These are phyloP conservation scores for Pseudogymnoascus sp. DNA, from an alignment of 2,329 filamentous ascomycete genomes.

Conservation along the genomic window DNA sequence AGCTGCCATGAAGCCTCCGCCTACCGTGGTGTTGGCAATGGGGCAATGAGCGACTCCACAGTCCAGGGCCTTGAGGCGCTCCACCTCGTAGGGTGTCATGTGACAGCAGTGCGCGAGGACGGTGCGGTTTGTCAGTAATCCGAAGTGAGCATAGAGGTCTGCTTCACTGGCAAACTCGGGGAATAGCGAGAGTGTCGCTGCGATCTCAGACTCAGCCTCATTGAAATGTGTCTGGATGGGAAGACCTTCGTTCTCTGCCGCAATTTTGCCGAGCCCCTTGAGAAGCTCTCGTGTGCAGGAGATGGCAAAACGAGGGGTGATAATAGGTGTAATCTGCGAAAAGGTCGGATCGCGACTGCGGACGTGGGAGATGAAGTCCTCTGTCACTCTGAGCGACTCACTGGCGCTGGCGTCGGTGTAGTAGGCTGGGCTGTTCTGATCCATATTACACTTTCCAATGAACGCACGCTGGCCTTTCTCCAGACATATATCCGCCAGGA, in stretches of 20 bases:
- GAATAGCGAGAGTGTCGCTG: constrained; percentile 46
- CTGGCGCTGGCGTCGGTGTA: constrained; percentile 42
- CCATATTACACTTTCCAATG: constrained; percentile 69
- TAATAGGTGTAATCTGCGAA: constrained; percentile 39
- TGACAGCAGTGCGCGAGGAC: constrained; percentile 62
- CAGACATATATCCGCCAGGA: constrained; percentile 76
- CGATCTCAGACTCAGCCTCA: constrained; percentile 53
- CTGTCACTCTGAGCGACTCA: constrained; percentile 37
- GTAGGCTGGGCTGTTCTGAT: constrained; percentile 52
- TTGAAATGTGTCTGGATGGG: constrained; percentile 61
- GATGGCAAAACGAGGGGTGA: constrained; percentile 44
- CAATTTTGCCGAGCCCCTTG: constrained; percentile 45
- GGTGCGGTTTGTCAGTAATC: constrained; percentile 43
- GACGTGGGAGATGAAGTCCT: constrained; percentile 11
- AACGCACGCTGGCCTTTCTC: constrained; percentile 74
- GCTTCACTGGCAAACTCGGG: constrained; percentile 47
- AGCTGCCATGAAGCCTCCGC: constrained; percentile 54
- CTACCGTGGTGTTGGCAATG: constrained; percentile 53
- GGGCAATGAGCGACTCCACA: constrained; percentile 59
- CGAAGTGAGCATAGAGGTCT: constrained; percentile 49
- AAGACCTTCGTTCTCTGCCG: constrained; percentile 36
- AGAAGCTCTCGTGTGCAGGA: constrained; percentile 49
- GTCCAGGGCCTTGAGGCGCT: constrained; percentile 35
- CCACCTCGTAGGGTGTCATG: constrained; percentile 48
- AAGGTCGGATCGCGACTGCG: constrained; percentile 31